Conservation (phyloP, 352 stramenopile genomes). For the Phytopythium kandeliae region DNA sequence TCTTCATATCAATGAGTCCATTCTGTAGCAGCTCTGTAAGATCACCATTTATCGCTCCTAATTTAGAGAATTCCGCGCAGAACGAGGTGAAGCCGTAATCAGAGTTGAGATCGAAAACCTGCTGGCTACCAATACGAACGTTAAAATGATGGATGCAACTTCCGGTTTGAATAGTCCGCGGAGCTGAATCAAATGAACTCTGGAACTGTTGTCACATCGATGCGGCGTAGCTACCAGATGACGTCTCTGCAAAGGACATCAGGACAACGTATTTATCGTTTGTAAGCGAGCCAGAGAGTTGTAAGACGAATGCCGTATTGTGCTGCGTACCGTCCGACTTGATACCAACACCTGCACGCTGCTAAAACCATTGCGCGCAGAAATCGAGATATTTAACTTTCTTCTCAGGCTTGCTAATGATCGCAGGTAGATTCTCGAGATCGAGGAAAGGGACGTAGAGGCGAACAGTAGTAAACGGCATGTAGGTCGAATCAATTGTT, state of each 20-base stretch:
- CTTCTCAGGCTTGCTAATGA: background rate
- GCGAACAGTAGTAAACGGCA: background rate
- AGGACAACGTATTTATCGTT: background rate
- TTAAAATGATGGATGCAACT: conserved; percentile 11
- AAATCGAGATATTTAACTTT: conserved; percentile 6
- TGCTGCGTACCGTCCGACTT: background rate
- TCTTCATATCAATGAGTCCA: conserved; percentile 19
- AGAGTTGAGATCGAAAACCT: conserved; percentile 14
- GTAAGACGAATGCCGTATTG: background rate
- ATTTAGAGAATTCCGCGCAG: conserved; percentile 13
- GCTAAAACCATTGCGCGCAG: background rate
- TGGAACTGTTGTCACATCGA: conserved; percentile 8
- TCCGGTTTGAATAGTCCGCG: conserved; percentile 10
- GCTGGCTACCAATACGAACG: conserved; percentile 8
- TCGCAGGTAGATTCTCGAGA: background rate
- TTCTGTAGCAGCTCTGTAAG: conserved; percentile 13
- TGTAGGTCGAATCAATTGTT: background rate
- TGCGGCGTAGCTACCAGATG: background rate
- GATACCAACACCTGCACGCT: background rate
- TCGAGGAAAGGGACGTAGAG: background rate
- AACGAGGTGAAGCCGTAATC: conserved; percentile 18
- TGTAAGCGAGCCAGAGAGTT: background rate
- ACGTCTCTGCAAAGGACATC: background rate
- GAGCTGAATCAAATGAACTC: conserved; percentile 4
- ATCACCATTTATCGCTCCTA: conserved; percentile 18